Conservation (phyloP, 108 stramenopile species). For the Parietichytrium sp. region DNA sequence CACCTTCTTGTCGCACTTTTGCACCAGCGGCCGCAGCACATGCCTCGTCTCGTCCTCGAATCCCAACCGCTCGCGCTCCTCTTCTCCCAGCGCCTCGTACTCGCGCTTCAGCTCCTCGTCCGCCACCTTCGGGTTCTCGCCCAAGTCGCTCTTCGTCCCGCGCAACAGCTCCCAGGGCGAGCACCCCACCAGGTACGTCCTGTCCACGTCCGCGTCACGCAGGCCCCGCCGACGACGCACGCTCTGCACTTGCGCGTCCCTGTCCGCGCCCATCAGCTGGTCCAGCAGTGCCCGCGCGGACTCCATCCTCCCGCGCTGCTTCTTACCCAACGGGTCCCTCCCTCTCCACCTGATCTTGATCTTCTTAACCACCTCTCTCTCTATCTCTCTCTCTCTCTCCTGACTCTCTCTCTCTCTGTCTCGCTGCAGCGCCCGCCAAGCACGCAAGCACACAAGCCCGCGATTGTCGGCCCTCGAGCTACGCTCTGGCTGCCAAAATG, state of each 20-base stretch:
- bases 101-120: background rate
- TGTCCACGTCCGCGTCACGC: constrained; percentile 20
- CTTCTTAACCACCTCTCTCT: too few relatives aligned
- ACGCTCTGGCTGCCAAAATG: too few relatives aligned
- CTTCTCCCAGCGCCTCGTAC: background rate
- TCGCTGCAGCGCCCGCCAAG: too few relatives aligned
- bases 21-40: background rate
- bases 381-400: too few relatives aligned
- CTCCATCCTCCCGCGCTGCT: background rate
- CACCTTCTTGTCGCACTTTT: background rate
- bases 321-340: background rate
- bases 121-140: background rate
- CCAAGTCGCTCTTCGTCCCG: background rate
- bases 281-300: background rate
- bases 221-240: background rate
- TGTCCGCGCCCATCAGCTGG: constrained; percentile 1
- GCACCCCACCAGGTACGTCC: constrained; percentile 33
- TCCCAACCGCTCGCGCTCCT: background rate
- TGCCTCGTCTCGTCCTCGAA: constrained; percentile 15
- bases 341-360: too few relatives aligned
- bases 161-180: constrained; percentile 27
- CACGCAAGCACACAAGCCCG: too few relatives aligned
- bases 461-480: too few relatives aligned
- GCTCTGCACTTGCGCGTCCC: constrained; percentile 21
- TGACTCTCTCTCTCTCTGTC: too few relatives aligned